Base-by-base conservation (phyloP, 495 filamentous ascomycete species). In the Gamarada debralockiae region DNA sequence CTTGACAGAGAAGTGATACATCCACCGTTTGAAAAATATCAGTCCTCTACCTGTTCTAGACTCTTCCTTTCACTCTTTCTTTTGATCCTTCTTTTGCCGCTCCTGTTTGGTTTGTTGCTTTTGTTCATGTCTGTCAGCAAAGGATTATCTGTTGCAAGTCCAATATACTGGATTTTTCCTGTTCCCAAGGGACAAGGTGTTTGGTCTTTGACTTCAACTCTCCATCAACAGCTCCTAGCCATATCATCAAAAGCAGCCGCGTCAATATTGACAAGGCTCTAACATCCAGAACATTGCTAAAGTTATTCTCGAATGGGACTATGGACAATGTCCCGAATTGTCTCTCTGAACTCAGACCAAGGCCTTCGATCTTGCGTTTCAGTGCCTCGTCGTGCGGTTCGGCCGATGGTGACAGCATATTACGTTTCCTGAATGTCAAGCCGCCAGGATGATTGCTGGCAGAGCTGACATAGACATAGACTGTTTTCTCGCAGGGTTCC, bases 201-300 rank as follows among this genome's bases (percentile, higher is more conserved):
- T 45, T 45, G 22, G 42, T 22, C 22, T 10, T 45, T 45, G 18
- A 25, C 42, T 45, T 45, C 22, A 45, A 45, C 9, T 15, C 22
- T 15, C 24, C 15, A 24, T 21, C 22, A 45, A 45, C 22, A 45
- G 42, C 42, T 25, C 42, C 22, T 45, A 45, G 42, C 22, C 22
- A 45, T 21, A 45, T 45, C 22, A 45, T 45, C 24, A 45, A 45
- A 45, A 45, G 17, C 9, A 45, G 22, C 24, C 42, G 42, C 9
- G 9, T 25, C 22, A 45, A 45, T 45, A 45, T 45, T 45, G 22
- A 21, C 18, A 45, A 45, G 10, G 42, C 42, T 45, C 22, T 45
- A 45, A 45, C 22, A 45, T 24, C 18, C 22, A 45, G 15, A 25
- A 45, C 22, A 45, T 45, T 15, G 22, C 42, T 25, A 45, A 22